Evolutionary conservation across 2,329 filamentous ascomycete species (phyloP).

Genomic region (Xylaria polymorpha): DNA sequence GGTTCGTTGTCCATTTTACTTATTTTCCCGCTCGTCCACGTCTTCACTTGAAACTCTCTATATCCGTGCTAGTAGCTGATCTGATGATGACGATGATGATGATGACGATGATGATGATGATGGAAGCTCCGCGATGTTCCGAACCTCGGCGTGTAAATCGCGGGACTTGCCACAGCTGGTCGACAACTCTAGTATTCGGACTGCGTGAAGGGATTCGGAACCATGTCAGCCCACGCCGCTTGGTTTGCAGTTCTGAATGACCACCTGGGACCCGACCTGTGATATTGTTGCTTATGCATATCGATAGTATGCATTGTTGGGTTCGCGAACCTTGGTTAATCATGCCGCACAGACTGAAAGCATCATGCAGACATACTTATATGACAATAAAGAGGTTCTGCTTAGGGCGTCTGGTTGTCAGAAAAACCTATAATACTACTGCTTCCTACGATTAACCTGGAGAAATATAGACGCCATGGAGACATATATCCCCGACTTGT

Average conservation of each 20-base stretch:
- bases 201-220: slow-evolving; percentile 22
- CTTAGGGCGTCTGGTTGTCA: neutral
- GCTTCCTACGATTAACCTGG: slow-evolving; percentile 2
- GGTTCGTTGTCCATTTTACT: slow-evolving; percentile 31
- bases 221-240: slow-evolving; percentile 11
- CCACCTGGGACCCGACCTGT: neutral
- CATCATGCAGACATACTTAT: slow-evolving; percentile 5
- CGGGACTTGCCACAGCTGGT: neutral
- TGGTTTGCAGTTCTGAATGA: slow-evolving; percentile 8
- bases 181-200: slow-evolving; percentile 16
- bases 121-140: slow-evolving; percentile 24
- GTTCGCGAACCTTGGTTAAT: slow-evolving; percentile 11
- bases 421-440: slow-evolving; percentile 12
- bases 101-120: no score
- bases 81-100: no score
- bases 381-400: neutral
- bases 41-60: neutral
- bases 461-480: slow-evolving; percentile 1
- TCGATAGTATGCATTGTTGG: slow-evolving; percentile 10
- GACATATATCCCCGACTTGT: neutral
- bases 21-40: slow-evolving; percentile 16
- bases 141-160: slow-evolving; percentile 14
- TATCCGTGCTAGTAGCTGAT: slow-evolving; percentile 8
- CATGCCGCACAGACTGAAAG: slow-evolving; percentile 5
- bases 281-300: slow-evolving; percentile 24